Evolutionary conservation across 306 rosid species (phyloP).

Genomic region (Crotalaria pallida): DNA sequence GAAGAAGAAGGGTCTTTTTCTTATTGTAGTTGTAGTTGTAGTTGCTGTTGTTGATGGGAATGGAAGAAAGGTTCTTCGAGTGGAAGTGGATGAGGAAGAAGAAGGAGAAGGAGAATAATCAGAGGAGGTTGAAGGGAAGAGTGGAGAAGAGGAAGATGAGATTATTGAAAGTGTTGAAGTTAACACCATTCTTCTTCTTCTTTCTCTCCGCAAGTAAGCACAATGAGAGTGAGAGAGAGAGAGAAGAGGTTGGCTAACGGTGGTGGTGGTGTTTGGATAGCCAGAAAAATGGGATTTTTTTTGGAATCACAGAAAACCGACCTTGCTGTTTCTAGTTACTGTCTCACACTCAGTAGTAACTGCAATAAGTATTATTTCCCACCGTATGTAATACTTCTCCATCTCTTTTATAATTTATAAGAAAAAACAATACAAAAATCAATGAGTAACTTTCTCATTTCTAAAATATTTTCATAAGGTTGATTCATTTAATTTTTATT

Average conservation of each 20-base stretch:
- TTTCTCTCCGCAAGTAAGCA: not conserved
- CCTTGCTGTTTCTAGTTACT: not conserved
- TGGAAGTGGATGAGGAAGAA: conserved; percentile 41
- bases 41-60: too few relatives aligned
- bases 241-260: too few relatives aligned
- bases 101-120: conserved; percentile 39
- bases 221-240: not conserved
- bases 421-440: too few relatives aligned
- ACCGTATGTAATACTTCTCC: too few relatives aligned
- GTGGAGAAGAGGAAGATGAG: conserved; percentile 49
- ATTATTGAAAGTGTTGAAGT: conserved; percentile 47
- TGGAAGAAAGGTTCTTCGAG: conserved; percentile 23
- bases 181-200: conserved; percentile 38
- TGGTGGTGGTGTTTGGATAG: conserved; percentile 33
- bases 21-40: too few relatives aligned
- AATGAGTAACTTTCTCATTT: too few relatives aligned
- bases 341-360: not conserved
- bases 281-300: conserved; percentile 21
- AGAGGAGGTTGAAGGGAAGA: conserved; percentile 37
- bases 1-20: conserved; percentile 15
- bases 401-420: too few relatives aligned
- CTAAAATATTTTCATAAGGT: too few relatives aligned
- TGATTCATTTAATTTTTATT: too few relatives aligned
- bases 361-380: too few relatives aligned
- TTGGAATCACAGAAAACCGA: conserved; percentile 11